Evolutionary conservation across 805 yeast genomes (phyloP), one percentile per base, ranked within the genome.

Genomic region (Candida germanica): DNA sequence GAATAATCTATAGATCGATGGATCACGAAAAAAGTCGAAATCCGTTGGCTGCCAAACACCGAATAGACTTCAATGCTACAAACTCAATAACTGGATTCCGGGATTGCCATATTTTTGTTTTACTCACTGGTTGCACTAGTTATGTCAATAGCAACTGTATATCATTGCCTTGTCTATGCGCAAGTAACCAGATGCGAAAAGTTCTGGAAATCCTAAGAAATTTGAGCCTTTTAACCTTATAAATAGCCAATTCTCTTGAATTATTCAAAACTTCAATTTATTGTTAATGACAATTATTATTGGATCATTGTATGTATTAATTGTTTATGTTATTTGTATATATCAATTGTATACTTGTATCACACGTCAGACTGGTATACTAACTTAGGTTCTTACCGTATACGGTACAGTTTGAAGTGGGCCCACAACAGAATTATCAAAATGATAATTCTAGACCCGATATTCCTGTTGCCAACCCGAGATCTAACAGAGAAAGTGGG

Each of bases 201-300:
- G 23, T 20, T 20, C 23, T 20, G 23, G 23, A 20, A 12, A 12
- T 25, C n/a, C 14, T 8, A 11, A 12, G n/a, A 25, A 25, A 25
- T 12, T 25, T 25, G 27, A 8, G 27, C 7, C 11, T 21, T 21
- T 21, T 21, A 21, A 21, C 24, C 24, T 21, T 21, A 8, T 21
- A 21, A 21, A 21, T 21, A 21, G 11, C 24, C 24, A 21, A 21
- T 21, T 21, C 11, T 21, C 24, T 21, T 8, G 24, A 7, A 21
- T 8, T 21, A 21, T 11, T 8, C 11, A n/a, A n/a, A n/a, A n/a
- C n/a, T n/a, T n/a, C n/a, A n/a, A n/a, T n/a, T n/a, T n/a, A n/a
- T n/a, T n/a, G n/a, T n/a, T n/a, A n/a, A 83, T 83, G 89, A 77
- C 87, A 7, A 65, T 82, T 17, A 75, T 80, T 28, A 75, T 83